Evolutionary conservation across 331 rosid genomes (phyloP).

Genomic region (Telfairia occidentalis): DNA sequence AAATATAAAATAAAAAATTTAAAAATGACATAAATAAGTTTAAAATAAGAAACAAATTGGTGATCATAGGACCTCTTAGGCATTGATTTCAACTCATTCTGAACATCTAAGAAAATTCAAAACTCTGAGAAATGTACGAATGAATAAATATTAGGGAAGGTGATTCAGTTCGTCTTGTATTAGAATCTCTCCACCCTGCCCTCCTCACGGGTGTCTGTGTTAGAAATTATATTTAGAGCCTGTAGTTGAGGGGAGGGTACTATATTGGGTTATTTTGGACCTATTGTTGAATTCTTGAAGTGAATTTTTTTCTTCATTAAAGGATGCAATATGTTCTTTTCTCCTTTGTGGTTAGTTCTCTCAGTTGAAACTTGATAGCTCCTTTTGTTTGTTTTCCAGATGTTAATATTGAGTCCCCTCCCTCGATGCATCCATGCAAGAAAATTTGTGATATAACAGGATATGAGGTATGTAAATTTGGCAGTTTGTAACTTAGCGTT

Average conservation of each 20-base stretch:
- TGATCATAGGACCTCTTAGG: too few relatives aligned
- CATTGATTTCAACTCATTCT: too few relatives aligned
- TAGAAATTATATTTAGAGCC: too few relatives aligned
- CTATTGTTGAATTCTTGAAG: neutral
- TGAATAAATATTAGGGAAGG: neutral
- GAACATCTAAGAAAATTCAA: too few relatives aligned
- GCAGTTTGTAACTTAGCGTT: neutral
- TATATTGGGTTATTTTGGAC: too few relatives aligned
- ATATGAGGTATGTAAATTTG: constrained; percentile 51
- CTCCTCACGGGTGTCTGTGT: too few relatives aligned
- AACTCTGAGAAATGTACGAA: too few relatives aligned
- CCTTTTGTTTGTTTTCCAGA: constrained; percentile 34
- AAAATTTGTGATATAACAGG: constrained; percentile 86
- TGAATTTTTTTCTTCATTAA: neutral
- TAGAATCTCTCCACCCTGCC: too few relatives aligned
- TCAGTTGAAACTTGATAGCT: neutral
- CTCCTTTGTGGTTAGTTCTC: neutral
- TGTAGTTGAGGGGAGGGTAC: too few relatives aligned
- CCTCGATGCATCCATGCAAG: constrained; percentile 86
- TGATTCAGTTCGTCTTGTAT: neutral
- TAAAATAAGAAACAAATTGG: too few relatives aligned
- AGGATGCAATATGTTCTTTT: neutral
- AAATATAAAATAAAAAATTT: too few relatives aligned
- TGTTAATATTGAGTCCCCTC: constrained; percentile 77
- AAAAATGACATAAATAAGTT: too few relatives aligned